phyloP scores from a whole-genome alignment of 208 protist genomes.

The Acanthamoeba culbertsoni region DNA sequence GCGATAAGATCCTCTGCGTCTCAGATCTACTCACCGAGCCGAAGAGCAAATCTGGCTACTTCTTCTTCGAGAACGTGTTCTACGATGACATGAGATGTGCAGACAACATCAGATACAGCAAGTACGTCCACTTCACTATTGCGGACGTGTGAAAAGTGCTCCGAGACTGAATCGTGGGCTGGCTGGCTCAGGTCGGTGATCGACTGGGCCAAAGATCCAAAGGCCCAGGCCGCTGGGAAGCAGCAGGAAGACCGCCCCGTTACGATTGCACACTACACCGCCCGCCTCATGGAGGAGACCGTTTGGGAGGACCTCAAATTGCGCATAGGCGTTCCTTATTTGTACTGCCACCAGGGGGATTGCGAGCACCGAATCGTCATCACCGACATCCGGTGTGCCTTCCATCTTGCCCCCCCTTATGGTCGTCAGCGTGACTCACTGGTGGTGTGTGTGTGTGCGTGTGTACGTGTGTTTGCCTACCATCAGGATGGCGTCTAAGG shows the following conservation, averaged over 20 bases:
- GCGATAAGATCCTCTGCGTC: conserved; percentile 75
- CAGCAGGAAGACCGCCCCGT: background rate
- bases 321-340: conserved; percentile 63
- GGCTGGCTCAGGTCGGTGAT: background rate
- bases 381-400: conserved; percentile 57
- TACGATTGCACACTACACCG: background rate
- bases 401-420: background rate
- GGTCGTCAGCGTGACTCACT: background rate
- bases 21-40: background rate
- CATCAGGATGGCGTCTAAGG: conserved; percentile 25
- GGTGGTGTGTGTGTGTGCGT: background rate
- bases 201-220: background rate
- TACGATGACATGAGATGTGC: conserved; percentile 75
- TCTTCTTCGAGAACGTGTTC: conserved; percentile 81
- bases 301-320: conserved; percentile 73
- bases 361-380: conserved; percentile 74
- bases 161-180: too few relatives aligned
- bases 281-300: conserved; percentile 66
- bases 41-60: conserved; percentile 60
- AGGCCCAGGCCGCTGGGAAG: background rate
- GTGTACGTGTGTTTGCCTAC: background rate
- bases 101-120: conserved; percentile 68
- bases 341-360: conserved; percentile 74
- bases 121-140: conserved; percentile 8
- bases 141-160: too few relatives aligned